Evolutionary conservation across 371 early-diverging fungal genomes (phyloP).

Genomic region (Apophysomyces elegans): DNA sequence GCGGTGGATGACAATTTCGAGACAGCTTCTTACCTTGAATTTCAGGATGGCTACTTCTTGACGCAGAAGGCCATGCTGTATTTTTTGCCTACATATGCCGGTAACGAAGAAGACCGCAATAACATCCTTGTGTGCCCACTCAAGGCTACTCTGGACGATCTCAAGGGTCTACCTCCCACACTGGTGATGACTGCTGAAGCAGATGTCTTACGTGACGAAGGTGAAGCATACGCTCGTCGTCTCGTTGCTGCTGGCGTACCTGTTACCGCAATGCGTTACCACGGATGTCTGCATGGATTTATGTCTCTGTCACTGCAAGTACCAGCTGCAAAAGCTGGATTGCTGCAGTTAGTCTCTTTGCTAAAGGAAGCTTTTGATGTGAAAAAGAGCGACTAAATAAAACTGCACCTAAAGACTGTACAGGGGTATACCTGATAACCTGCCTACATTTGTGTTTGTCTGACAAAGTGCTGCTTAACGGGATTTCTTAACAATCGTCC

Average conservation of each 20-base stretch:
- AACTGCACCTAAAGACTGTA: too few relatives aligned
- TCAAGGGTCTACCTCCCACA: constrained; percentile 35
- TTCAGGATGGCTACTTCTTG: constrained; percentile 18
- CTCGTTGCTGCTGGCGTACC: constrained; percentile 32
- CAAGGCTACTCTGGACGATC: constrained; percentile 23
- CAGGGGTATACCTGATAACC: too few relatives aligned
- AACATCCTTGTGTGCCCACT: constrained; percentile 16
- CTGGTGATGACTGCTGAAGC: constrained; percentile 40
- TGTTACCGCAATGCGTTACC: constrained; percentile 20
- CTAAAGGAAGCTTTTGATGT: background rate
- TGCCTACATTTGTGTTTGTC: background rate
- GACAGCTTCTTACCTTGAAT: constrained; percentile 25
- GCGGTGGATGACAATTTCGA: constrained; percentile 23
- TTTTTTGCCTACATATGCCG: constrained; percentile 25
- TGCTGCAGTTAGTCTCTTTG: background rate
- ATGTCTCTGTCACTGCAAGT: constrained; percentile 15
- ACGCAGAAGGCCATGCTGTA: constrained; percentile 20
- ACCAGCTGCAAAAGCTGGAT: background rate
- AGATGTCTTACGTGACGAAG: constrained; percentile 44
- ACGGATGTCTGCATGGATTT: constrained; percentile 31
- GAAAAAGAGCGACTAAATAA: background rate
- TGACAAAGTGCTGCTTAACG: background rate
- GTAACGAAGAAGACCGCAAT: constrained; percentile 13
- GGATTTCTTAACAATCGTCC: too few relatives aligned
- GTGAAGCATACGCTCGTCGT: constrained; percentile 36